Evolutionary conservation across 257 asterid genomes (phyloP), one percentile per base, ranked within the genome.

Genomic region (Verbena officinalis): DNA sequence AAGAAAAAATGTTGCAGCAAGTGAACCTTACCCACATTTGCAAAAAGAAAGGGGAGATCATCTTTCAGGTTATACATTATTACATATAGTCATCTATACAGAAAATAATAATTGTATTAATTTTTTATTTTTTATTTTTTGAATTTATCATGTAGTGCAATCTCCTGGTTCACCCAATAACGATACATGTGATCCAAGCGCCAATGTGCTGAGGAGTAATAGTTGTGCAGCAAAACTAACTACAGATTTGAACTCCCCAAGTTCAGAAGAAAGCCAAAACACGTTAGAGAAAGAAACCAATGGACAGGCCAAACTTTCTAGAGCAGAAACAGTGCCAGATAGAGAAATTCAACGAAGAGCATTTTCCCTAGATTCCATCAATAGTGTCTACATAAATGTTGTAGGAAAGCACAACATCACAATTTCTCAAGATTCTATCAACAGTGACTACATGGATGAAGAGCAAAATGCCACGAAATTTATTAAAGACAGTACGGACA

Each of bases 161-260:
- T 72, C 81, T 58, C 72, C 69, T 57, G 27, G 40, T 74, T 77
- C 85, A 15, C 72, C 81, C 6, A 86, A 75, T 11, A 55, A 74
- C 24, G 81, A 74, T 9, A 56, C 38, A n/a, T 55, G 80, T 0
- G 79, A 65, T 62, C 36, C 71, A 1, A 50, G 71, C 21, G 38
- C 23, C 44, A 71, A 73, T 31, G 45, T 72, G n/a, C 38, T 68
- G 14, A 78, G 89, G 46, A 78, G 86, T 79, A 73, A n/a, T 49
- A 86, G 80, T 59, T 81, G 86, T 74, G 73, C 23, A 39, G 83
- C 77, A 3, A 69, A 80, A 22, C 65, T 73, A 14, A 64, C 75
- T 21, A 70, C 79, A 19, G 13, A 62, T 43, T 64, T 69, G 40
- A 51, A 59, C 11, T 66, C 78, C 42, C 64, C 81, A 1, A 48